Evolutionary conservation across 1,139 yeast species (phyloP), one percentile per base, ranked within the genome.

Genomic region (Candida neerlandica): DNA sequence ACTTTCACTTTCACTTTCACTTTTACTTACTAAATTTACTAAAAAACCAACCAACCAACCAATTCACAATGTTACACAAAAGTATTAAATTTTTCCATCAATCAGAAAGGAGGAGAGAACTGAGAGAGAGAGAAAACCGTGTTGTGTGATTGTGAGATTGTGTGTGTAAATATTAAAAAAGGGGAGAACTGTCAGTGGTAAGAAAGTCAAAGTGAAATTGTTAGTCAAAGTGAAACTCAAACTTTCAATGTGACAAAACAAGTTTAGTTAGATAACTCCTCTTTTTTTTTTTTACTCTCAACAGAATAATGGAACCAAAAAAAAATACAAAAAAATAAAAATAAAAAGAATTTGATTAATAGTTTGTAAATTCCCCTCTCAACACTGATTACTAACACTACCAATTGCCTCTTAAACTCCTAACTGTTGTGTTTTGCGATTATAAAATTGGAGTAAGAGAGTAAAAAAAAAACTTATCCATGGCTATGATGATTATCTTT

Each of bases 281-380:
- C 23, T 21, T 21, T 21, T 6, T 4, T 6, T 21, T 21, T 6
- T 29, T 29, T 12, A 3, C 15, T 5, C 40, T 37, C 40, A 37
- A 37, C 40, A 37, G 40, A 37, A 37, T 4, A 37, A 37, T 37
- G 27, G 29, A 37, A 37, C 29, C 40, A 37, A 37, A 37, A 37
- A 37, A 37, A 21, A 34, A 34, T 4, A 21, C 4, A 21, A 21
- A 21, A 4, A 21, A 21, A 21, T 4, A 21, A 6, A 21, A 6
- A 21, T 4, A 21, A 6, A 21, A 6, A 21, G 23, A 21, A 6
- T 4, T 4, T 4, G 23, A 21, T 4, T 4, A 6, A 21, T 4
- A 4, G 23, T 21, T 4, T 4, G 23, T 21, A 21, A 4, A 4
- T 37, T 37, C 40, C 40, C 40, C 40, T 37, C 40, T 19, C 19